phyloP scores from a whole-genome alignment of 2,329 filamentous ascomycete genomes.

The Penicillium sp. region DNA sequence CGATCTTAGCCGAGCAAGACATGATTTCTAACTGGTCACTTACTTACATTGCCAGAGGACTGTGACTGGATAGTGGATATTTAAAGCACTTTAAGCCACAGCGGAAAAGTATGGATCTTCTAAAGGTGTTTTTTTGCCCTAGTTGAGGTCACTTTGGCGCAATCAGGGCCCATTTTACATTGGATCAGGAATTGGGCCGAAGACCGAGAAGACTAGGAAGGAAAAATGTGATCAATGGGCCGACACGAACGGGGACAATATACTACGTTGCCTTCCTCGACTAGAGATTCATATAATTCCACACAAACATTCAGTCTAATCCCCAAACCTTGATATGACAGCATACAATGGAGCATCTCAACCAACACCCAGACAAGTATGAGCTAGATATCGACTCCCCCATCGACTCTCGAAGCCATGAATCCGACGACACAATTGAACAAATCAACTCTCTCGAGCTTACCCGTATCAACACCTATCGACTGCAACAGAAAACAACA shows the following conservation, averaged over 20 bases:
- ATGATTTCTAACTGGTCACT: not conserved
- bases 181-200: conserved; percentile 3
- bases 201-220: not conserved
- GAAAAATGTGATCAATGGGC: conserved; percentile 3
- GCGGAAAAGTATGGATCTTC: conserved; percentile 18
- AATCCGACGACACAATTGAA: conserved; percentile 13
- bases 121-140: not conserved
- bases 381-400: conserved; percentile 1
- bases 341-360: not conserved
- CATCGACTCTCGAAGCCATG: conserved; percentile 7
- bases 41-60: not conserved
- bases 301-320: not conserved
- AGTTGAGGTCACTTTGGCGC: not conserved
- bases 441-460: conserved; percentile 8
- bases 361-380: conserved; percentile 1
- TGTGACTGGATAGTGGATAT: conserved; percentile 7
- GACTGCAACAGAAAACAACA: conserved; percentile 11
- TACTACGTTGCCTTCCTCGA: not conserved
- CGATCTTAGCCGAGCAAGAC: conserved; percentile 5
- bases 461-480: conserved; percentile 11
- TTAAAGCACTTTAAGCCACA: conserved; percentile 8
- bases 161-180: conserved; percentile 8
- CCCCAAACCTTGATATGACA: conserved; percentile 1
- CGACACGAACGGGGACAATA: conserved; percentile 1
- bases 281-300: not conserved